Base-by-base conservation (phyloP, 192 early-diverging fungal species). In the Podila epicladia region DNA sequence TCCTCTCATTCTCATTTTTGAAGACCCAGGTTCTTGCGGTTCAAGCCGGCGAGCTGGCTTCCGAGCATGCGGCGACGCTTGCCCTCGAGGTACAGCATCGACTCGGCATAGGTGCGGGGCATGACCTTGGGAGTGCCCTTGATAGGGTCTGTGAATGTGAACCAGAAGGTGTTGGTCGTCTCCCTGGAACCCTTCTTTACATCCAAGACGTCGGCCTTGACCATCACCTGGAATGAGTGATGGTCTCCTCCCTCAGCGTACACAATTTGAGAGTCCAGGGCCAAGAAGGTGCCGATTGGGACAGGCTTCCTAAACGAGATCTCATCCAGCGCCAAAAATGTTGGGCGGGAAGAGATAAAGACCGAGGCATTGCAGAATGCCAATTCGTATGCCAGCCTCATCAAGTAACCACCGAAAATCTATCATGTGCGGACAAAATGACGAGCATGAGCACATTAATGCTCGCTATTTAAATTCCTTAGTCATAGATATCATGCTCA, bases 81-180 rank as follows among this genome's bases (percentile, higher is more conserved):
- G 45, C 91, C 94, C 60, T 94, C 94, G 26, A 95, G 68, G 62
- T 89, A 95, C 74, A 90, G 77, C 89, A 95, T 94, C 69, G 85
- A 87, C 55, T 97, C 95, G 41, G 87, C 90, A 74, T 97, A 97
- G 8, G 91, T 90, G 51, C 88, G 82, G n/a, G 96, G 96, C 38
- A 97, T 82, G 20, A 96, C 74, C 15, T 89, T 84, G 31, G 82
- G 74, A 17, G 92, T 84, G 35, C 68, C 45, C 22, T 70, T 57
- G 37, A 79, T 24, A 50, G 72, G 31, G 48, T 65, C 50, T 31
- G 31, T 67, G 71, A 97, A 95, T 32, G 94, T 96, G 62, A 96
- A 93, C 82, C 94, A 89, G 68, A 97, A 97, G 5, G 89, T 88
- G 80, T 97, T 96, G 48, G 94, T 95, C 28, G 90, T 93, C 41